A percentile compares a stretch with the other conserved stretches of the same genome.
phyloP scores from a whole-genome alignment of 768 basidiomycete genomes.

The Lactarius pseudohatsudake region DNA sequence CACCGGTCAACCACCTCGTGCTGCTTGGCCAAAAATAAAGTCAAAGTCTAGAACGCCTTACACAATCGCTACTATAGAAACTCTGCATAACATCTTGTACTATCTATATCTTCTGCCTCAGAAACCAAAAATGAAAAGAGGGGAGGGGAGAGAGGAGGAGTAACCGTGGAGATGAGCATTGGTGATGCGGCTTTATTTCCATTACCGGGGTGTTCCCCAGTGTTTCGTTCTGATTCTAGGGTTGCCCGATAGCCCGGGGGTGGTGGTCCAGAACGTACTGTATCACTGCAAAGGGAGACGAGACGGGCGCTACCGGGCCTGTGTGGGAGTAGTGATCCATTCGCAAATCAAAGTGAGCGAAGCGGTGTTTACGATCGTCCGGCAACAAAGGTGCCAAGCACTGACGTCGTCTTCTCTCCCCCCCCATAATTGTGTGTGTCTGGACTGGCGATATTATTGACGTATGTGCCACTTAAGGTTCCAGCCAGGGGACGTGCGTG shows the following conservation, averaged over 20 bases:
- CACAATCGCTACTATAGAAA: neutral
- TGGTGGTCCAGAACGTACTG: neutral
- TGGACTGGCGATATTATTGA: neutral
- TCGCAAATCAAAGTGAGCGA: neutral
- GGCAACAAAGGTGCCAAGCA: neutral
- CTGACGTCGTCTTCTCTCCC: neutral
- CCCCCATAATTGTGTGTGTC: neutral
- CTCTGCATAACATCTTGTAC: neutral
- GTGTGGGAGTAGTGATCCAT: neutral
- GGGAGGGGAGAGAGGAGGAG: neutral
- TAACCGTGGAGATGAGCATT: slow-evolving; percentile 2
- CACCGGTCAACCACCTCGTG: neutral
- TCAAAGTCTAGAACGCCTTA: neutral
- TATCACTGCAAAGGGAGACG: neutral
- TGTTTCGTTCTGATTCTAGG: slow-evolving; percentile 2
- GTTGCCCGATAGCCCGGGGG: neutral
- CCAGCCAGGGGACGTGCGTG: neutral
- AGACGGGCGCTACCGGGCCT: neutral
- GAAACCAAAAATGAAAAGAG: neutral
- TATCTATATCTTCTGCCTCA: neutral
- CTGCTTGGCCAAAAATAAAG: neutral
- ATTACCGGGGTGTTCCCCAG: neutral
- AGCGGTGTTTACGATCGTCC: neutral
- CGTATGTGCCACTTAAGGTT: slow-evolving; percentile 2
- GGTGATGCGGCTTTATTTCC: neutral